Evolutionary conservation across 1,139 yeast genomes (phyloP).

Genomic region (Waltiozyma sp.): DNA sequence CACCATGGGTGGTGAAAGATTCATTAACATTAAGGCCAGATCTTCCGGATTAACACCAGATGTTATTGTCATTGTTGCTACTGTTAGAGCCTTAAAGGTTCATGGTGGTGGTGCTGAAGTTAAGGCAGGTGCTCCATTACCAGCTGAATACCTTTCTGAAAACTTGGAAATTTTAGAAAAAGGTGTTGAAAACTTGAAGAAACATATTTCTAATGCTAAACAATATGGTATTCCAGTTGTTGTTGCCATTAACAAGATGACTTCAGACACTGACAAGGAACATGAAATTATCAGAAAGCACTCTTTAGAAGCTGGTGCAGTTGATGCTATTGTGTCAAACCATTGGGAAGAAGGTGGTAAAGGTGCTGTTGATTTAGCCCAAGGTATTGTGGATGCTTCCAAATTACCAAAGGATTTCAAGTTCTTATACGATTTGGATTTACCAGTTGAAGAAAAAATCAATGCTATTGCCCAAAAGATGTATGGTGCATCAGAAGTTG

Average conservation of each 20-base stretch:
- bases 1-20: conserved; percentile 85
- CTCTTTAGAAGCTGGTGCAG: conserved; percentile 88
- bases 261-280: conserved; percentile 74
- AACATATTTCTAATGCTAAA: conserved; percentile 83
- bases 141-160: conserved; percentile 77
- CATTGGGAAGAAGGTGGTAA: conserved; percentile 98
- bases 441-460: conserved; percentile 74
- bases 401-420: conserved; percentile 46
- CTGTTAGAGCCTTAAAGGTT: conserved; percentile 61
- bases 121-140: conserved; percentile 87
- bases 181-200: conserved; percentile 86
- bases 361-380: conserved; percentile 84
- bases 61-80: conserved; percentile 68
- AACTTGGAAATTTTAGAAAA: conserved; percentile 70
- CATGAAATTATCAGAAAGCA: conserved; percentile 77
- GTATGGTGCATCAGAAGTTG: conserved; percentile 93
- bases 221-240: conserved; percentile 87
- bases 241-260: conserved; percentile 90
- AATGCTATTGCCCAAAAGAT: conserved; percentile 73
- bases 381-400: conserved; percentile 73
- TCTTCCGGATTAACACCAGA: conserved; percentile 64
- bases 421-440: conserved; percentile 63
- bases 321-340: conserved; percentile 85
- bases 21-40: conserved; percentile 70
- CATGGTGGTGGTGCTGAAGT: conserved; percentile 99